Base-by-base conservation (phyloP, 257 asterid genomes). In the Plantago ovata region DNA sequence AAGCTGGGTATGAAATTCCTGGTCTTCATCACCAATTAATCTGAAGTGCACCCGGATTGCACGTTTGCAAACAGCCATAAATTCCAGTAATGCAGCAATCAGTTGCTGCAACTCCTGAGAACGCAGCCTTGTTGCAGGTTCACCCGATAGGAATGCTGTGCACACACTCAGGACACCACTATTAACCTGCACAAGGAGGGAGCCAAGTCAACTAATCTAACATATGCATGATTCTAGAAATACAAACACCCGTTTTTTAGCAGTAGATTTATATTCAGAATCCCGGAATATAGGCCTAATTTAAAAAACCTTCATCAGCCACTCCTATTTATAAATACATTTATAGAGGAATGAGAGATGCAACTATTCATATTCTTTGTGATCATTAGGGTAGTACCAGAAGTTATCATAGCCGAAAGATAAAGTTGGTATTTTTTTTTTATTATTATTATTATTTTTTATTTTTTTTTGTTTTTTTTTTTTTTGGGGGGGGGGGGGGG, bases 51-150 rank as follows among this genome's bases (percentile, higher is more conserved):
- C 99, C 13, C 99, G 84, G 28, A 93, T 93, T 7, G 99, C 97
- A 20, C 99, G 94, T 72, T 93, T 93, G 73, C 99, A 93, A 24
- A 93, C 99, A 0, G 99, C 99, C 99, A 93, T 93, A 72, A 93
- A 93, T 53, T 93, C 99, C 13, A 93, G 87, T 43, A 93, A 89
- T 2, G 99, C 99, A 13, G 99, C 99, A 39, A 93, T 89, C 50
- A 93, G 83, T 58, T 93, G 99, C 70, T 93, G 99, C 16, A 93
- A 61, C 75, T 93, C 99, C 80, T 93, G 99, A 1, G 99, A 93
- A 4, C 97, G 83, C 70, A 89, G 82, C 84, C 99, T 80, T 0
- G 99, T 93, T 58, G 99, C 99, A 19, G 99, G 99, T 61, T 93
- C 99, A 32, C 99, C 99, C 2, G 99, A 93, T 16, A 93, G 97